phyloP scores from a whole-genome alignment of 768 basidiomycete genomes.

The Clathrus columnatus region DNA sequence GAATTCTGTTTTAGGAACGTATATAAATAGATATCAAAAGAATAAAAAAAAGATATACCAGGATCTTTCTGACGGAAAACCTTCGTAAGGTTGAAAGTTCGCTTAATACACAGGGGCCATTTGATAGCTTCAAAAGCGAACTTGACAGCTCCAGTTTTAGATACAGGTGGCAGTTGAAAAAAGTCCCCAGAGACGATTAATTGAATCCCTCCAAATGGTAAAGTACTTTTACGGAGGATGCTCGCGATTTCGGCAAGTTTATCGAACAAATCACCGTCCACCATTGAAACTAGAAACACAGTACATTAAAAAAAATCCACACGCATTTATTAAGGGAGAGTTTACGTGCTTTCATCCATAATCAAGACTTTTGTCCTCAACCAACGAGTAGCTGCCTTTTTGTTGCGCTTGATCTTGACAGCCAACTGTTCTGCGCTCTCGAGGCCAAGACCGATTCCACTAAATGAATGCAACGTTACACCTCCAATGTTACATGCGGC shows the following conservation, averaged over 20 bases:
- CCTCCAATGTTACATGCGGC: conserved; percentile 98
- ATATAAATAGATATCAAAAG: neutral
- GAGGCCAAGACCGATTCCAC: conserved; percentile 82
- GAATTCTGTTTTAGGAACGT: conserved; percentile 50
- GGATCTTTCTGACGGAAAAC: conserved; percentile 94
- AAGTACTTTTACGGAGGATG: conserved; percentile 46
- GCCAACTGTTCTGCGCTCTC: conserved; percentile 56
- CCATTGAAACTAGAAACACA: conserved; percentile 76
- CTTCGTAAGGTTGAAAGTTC: conserved; percentile 87
- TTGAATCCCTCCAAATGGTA: conserved; percentile 93
- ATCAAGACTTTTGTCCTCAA: conserved; percentile 74
- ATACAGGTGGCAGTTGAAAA: conserved; percentile 94
- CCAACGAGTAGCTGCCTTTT: conserved; percentile 78
- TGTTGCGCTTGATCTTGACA: conserved; percentile 67
- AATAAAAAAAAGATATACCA: conserved; percentile 37
- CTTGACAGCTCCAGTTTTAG: conserved; percentile 52
- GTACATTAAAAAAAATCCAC: neutral
- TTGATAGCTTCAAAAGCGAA: conserved; percentile 87
- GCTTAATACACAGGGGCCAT: conserved; percentile 68
- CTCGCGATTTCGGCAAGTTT: conserved; percentile 72
- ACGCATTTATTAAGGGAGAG: conserved; percentile 4
- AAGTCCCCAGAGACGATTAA: conserved; percentile 94
- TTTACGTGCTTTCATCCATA: conserved; percentile 61
- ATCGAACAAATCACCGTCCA: conserved; percentile 89
- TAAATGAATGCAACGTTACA: conserved; percentile 89